A percentile compares a stretch with the other conserved stretches of the same genome.
These are phyloP conservation scores for Salix exigua DNA, from an alignment of 345 rosid species.

Conservation along the genomic window DNA sequence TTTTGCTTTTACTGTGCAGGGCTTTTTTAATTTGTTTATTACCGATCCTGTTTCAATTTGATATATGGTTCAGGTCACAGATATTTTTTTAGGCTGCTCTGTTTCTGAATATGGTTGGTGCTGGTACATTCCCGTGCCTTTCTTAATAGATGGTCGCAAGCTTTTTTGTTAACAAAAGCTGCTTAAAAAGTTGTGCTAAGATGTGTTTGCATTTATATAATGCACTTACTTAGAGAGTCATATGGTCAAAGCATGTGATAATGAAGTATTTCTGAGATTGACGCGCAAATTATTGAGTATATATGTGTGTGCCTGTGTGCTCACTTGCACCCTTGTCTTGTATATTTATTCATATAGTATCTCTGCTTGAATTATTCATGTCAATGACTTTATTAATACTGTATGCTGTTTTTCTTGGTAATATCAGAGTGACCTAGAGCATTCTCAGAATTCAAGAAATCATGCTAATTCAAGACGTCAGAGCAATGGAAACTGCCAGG, in stretches of 20 bases:
- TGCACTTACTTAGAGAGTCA: not conserved
- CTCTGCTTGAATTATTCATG: not conserved
- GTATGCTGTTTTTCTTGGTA: constrained; percentile 8
- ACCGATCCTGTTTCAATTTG: not conserved
- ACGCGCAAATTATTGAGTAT: not conserved
- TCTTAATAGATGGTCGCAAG: too few species aligned
- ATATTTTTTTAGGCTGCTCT: not conserved
- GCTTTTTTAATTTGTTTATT: not conserved
- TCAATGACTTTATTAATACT: not conserved
- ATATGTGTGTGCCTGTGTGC: not conserved
- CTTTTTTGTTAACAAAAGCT: too few species aligned
- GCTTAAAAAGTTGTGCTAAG: too few species aligned
- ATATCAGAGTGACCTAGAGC: constrained; percentile 74
- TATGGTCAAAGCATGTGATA: not conserved
- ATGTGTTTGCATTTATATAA: not conserved
- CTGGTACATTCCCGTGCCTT: too few species aligned
- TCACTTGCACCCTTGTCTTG: not conserved
- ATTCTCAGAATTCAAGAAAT: constrained; percentile 36
- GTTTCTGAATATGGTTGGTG: too few species aligned
- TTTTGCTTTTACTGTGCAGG: not conserved
- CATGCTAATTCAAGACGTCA: constrained; percentile 34
- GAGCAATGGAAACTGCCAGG: constrained; percentile 35
- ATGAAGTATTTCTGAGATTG: not conserved
- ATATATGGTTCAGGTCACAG: too few species aligned
- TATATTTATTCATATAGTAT: not conserved